Conservation (phyloP, 2,329 filamentous ascomycete species). For the Zymoseptoria brevis region DNA sequence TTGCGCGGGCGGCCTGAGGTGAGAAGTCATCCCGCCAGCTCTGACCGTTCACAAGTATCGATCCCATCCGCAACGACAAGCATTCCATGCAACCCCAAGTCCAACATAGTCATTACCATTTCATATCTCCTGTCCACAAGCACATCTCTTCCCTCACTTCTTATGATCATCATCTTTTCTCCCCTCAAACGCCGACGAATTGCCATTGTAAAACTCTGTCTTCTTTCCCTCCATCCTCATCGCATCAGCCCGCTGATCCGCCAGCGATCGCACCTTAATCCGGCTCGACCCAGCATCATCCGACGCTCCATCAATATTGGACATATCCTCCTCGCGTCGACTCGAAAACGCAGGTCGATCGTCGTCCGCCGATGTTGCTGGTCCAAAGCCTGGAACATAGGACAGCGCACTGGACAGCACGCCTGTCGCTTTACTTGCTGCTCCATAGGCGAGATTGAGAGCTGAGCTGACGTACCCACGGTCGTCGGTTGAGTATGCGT, state of each 20-base stretch:
- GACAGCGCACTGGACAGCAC: conserved; percentile 12
- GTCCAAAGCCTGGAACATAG: conserved; percentile 16
- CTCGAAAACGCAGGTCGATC: neutral
- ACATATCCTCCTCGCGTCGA: neutral
- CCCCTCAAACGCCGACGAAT: conserved; percentile 57
- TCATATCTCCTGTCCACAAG: neutral
- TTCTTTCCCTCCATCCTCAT: conserved; percentile 39
- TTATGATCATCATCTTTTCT: conserved; percentile 48
- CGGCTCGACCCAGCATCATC: conserved; percentile 17
- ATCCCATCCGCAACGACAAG: no score
- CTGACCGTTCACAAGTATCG: no score
- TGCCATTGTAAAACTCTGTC: conserved; percentile 80
- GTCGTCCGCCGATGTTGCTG: conserved; percentile 12
- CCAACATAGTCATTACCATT: neutral
- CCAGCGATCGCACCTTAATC: conserved; percentile 39
- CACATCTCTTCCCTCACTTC: neutral
- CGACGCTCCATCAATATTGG: conserved; percentile 12
- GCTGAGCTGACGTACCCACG: conserved; percentile 18
- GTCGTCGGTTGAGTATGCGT: conserved; percentile 46
- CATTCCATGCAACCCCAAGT: neutral
- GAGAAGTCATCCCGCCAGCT: no score
- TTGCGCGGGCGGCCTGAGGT: no score
- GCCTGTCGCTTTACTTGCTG: conserved; percentile 15
- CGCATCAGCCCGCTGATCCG: conserved; percentile 35
- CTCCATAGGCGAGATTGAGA: conserved; percentile 15